Evolutionary conservation across 208 protist species (phyloP).

Genomic region (Trypanosoma mega): DNA sequence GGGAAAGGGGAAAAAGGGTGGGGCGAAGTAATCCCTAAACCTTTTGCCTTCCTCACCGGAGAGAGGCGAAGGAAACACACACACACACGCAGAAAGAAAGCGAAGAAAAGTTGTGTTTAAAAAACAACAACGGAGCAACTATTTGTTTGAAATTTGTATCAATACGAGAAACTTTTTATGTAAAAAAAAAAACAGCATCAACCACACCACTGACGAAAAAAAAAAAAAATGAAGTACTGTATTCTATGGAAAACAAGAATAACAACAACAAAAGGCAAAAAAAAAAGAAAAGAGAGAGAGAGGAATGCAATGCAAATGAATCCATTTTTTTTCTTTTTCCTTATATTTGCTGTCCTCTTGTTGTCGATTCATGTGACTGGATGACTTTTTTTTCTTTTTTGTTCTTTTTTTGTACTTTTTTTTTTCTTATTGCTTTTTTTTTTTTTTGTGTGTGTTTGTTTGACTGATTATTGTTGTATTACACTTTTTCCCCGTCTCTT

Average conservation of each 20-base stretch:
- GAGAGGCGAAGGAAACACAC: background rate
- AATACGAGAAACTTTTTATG: conserved; percentile 9
- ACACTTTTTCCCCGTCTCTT: no score
- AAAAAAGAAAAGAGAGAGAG: conserved; percentile 18
- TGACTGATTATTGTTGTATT: no score
- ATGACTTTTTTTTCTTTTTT: conserved; percentile 15
- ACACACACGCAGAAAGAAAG: conserved; percentile 21
- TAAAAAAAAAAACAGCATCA: no score
- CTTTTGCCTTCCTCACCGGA: no score
- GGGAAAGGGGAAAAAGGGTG: conserved; percentile 12
- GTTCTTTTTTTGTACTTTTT: conserved; percentile 16
- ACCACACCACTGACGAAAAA: no score
- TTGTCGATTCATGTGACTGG: conserved; percentile 23
- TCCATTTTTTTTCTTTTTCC: background rate
- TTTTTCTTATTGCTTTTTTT: conserved; percentile 5
- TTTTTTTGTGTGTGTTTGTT: no score
- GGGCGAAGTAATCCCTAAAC: no score
- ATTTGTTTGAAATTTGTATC: background rate
- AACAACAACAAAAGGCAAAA: conserved; percentile 1
- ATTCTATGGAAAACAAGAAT: conserved; percentile 12
- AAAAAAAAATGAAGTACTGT: no score
- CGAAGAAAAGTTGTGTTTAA: conserved; percentile 7
- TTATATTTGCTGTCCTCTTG: background rate
- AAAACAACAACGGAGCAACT: background rate
- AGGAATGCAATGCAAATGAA: conserved; percentile 28